phyloP scores from a whole-genome alignment of 805 yeast genomes.

The Spathaspora arborariae region DNA sequence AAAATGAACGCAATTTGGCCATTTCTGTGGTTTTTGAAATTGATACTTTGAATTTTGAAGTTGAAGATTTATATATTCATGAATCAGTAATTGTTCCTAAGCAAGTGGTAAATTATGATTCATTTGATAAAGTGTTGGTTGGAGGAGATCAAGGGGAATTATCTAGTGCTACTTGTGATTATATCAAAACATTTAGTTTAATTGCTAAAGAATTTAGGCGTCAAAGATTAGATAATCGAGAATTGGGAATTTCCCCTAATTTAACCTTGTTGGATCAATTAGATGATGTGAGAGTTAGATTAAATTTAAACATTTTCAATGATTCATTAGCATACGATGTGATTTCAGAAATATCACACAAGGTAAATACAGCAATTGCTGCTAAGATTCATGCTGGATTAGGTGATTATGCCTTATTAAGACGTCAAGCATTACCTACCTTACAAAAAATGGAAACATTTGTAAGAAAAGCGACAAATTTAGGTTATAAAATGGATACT shows the following conservation, averaged over 20 bases:
- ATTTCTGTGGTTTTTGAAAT: conserved; percentile 78
- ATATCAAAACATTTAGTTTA: conserved; percentile 58
- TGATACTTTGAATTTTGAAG: conserved; percentile 66
- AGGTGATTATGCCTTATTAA: conserved; percentile 78
- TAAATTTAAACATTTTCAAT: conserved; percentile 70
- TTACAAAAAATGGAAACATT: conserved; percentile 76
- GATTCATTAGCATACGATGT: conserved; percentile 53
- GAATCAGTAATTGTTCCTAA: conserved; percentile 69
- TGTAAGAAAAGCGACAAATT: conserved; percentile 60
- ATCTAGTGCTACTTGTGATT: conserved; percentile 59
- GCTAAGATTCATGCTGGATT: conserved; percentile 68
- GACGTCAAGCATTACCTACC: conserved; percentile 86
- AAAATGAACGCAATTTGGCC: conserved; percentile 58
- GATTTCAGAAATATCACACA: conserved; percentile 71
- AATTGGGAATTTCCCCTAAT: conserved; percentile 45
- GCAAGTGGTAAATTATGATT: conserved; percentile 48
- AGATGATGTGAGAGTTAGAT: conserved; percentile 79
- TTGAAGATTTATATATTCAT: conserved; percentile 73
- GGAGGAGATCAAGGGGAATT: conserved; percentile 25
- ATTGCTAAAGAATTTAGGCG: conserved; percentile 69
- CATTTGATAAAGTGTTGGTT: conserved; percentile 50
- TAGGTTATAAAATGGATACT: conserved; percentile 71
- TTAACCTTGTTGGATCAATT: conserved; percentile 71
- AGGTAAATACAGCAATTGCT: conserved; percentile 83
- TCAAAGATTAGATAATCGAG: conserved; percentile 53